Evolutionary conservation across 1,139 yeast genomes (phyloP), one percentile per base, ranked within the genome.

Genomic region (Trichomonascaceae sp.): DNA sequence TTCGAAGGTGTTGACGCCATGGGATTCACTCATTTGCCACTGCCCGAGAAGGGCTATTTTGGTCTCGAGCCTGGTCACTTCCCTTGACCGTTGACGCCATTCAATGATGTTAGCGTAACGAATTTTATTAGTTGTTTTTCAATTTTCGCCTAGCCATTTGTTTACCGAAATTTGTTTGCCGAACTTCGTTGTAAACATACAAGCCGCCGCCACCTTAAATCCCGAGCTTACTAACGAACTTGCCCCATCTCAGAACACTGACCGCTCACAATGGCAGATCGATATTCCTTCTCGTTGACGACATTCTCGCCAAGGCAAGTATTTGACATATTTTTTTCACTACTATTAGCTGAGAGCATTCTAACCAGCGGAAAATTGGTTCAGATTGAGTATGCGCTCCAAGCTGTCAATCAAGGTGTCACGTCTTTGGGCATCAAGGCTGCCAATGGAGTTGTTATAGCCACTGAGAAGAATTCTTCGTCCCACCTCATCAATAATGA

Each of bases 361-460:
- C 35, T 37, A 39, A 52, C 37, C 40, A 78, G 94, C 60, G 99
- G 99, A 50, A 92, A 92, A 64, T 72, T 92, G 46, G 95, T 89
- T 31, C 99, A 92, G 64, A 92, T 92, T 50, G 98, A 92, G 59
- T 89, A 92, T 59, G 98, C 99, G 13, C 69, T 92, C 48, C 89
- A 89, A 48, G 97, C 96, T 1, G 98, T 89, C 30, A 92, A 87
- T 55, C 95, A 85, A 57, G 99, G 99, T 56, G 96, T 89, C 32
- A 87, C 98, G 13, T 81, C 97, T 11, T 70, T 92, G 37, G 99
- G 97, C 30, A 87, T 92, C 58, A 89, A 89, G 58, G 87, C 95
- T 18, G 82, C 93, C 39, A 89, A 89, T 58, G 99, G 99, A 36
- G 79, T 92, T 35, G 96, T 92, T 9, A 72, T 92, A 47, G 98